Evolutionary conservation across 2,329 filamentous ascomycete species (phyloP).

Genomic region (Sporothrix humicola): DNA sequence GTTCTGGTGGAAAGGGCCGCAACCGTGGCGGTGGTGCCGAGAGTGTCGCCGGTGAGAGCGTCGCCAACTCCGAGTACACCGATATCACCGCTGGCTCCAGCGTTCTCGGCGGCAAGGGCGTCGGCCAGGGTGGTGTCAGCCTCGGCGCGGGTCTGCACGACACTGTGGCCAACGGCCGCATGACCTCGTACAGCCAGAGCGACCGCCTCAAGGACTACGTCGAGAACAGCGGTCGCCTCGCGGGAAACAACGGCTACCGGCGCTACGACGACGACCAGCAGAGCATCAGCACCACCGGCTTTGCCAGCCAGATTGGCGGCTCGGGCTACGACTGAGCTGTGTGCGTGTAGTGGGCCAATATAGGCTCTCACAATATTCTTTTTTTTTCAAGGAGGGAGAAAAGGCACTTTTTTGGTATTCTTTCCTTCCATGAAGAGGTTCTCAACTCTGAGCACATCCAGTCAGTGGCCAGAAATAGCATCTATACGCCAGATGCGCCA

Average conservation of each 20-base stretch:
- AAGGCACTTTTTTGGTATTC: background rate
- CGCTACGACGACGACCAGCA: slow-evolving; percentile 89
- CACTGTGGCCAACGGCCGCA: slow-evolving; percentile 67
- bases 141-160: slow-evolving; percentile 80
- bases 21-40: slow-evolving; percentile 64
- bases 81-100: slow-evolving; percentile 73
- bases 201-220: slow-evolving; percentile 95
- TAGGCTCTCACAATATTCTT: background rate
- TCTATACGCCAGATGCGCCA: too few species aligned
- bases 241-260: slow-evolving; percentile 70
- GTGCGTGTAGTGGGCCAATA: background rate
- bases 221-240: slow-evolving; percentile 77
- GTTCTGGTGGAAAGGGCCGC: slow-evolving; percentile 69
- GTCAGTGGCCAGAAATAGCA: too few species aligned
- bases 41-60: slow-evolving; percentile 89
- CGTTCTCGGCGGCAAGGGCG: slow-evolving; percentile 74
- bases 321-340: slow-evolving; percentile 57
- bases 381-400: background rate
- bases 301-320: slow-evolving; percentile 88
- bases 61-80: slow-evolving; percentile 87
- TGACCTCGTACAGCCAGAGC: slow-evolving; percentile 72
- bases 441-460: too few species aligned
- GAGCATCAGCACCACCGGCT: slow-evolving; percentile 93
- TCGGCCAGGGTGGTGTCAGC: slow-evolving; percentile 85
- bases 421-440: background rate